Conservation (phyloP, 2,329 filamentous ascomycete genomes). For the Corinectria fuckeliana region DNA sequence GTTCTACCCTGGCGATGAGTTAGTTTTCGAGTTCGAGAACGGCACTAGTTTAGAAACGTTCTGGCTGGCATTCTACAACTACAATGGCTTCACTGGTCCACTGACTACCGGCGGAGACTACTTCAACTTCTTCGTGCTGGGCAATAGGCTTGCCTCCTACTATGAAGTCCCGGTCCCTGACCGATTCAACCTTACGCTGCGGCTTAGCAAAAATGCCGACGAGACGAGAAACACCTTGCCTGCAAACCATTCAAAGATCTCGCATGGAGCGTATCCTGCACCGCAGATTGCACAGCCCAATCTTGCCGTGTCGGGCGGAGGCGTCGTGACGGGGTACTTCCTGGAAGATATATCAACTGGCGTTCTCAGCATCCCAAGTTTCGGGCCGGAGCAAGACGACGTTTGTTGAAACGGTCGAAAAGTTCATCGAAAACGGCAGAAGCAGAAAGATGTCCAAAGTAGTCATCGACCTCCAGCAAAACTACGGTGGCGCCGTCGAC, state of each 20-base stretch:
- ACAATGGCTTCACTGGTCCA: not conserved
- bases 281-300: not conserved
- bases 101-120: not conserved
- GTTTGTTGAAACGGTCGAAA: not conserved
- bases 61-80: not conserved
- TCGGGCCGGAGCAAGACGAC: no score
- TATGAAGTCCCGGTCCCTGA: not conserved
- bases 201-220: no score
- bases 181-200: not conserved
- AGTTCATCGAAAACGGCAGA: not conserved
- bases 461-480: conserved; percentile 7
- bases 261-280: conserved; percentile 3
- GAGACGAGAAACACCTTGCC: not conserved
- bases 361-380: conserved; percentile 6
- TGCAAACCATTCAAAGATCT: not conserved
- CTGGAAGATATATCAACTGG: conserved; percentile 2
- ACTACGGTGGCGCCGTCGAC: not conserved
- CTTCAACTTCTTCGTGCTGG: conserved; percentile 8
- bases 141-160: not conserved
- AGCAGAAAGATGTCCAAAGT: not conserved
- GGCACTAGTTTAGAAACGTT: not conserved
- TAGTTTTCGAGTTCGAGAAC: not conserved
- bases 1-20: not conserved
- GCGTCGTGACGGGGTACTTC: conserved; percentile 7
- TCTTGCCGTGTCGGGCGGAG: not conserved